Conservation (phyloP, 352 stramenopile genomes). For the Pythium folliculosum region DNA sequence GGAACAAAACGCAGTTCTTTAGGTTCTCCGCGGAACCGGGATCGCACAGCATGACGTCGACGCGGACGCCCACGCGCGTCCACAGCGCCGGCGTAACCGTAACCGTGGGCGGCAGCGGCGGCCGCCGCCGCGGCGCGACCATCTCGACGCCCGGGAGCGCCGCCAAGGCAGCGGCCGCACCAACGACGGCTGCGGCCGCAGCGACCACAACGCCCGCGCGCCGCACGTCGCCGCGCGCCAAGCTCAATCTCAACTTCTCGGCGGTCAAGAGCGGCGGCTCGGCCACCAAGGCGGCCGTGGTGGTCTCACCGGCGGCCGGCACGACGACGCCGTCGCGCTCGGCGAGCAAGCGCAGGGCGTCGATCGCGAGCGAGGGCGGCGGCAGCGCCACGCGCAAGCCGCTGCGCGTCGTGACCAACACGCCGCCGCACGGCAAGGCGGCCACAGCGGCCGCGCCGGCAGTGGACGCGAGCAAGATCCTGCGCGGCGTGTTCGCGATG, state of each 20-base stretch:
- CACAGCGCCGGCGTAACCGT: neutral
- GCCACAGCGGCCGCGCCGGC: neutral
- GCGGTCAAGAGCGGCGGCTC: neutral
- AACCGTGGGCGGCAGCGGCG: neutral
- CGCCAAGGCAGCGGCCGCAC: neutral
- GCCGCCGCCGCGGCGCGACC: too few relatives aligned
- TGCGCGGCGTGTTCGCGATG: constrained; percentile 59
- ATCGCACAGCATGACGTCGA: constrained; percentile 6
- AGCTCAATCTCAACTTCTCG: constrained; percentile 28
- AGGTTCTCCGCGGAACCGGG: too few relatives aligned
- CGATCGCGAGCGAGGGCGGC: neutral
- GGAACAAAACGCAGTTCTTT: neutral
- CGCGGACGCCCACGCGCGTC: constrained; percentile 16
- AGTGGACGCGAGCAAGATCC: constrained; percentile 24
- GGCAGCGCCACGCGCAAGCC: constrained; percentile 12
- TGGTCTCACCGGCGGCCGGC: too few relatives aligned
- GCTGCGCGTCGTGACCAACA: constrained; percentile 17
- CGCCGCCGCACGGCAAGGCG: neutral
- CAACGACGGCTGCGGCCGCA: neutral
- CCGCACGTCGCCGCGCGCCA: constrained; percentile 23
- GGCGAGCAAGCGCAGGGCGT: neutral
- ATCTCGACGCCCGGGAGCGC: neutral
- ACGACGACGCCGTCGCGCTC: neutral
- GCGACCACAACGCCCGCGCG: constrained; percentile 2
- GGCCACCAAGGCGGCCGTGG: neutral